These are phyloP conservation scores for Dothistroma septosporum DNA, from an alignment of 2,329 filamentous ascomycete species.

Conservation along the genomic window DNA sequence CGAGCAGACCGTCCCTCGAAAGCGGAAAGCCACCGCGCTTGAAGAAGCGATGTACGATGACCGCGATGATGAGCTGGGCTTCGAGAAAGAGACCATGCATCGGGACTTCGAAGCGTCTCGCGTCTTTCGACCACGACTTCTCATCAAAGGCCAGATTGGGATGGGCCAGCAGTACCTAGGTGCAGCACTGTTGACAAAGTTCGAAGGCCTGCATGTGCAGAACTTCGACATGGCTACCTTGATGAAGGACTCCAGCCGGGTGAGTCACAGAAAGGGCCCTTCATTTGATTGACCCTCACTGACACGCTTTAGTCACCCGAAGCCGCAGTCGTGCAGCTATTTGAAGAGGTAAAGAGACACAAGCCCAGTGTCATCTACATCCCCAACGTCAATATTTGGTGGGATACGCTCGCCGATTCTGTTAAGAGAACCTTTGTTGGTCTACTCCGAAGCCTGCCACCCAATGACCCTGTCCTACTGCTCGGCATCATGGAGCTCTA, in stretches of 20 bases:
- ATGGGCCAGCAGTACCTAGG: conserved; percentile 94
- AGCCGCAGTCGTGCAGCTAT: conserved; percentile 83
- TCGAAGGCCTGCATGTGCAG: conserved; percentile 92
- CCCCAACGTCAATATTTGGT: conserved; percentile 86
- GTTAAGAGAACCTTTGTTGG: conserved; percentile 77
- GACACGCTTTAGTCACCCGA: conserved; percentile 57
- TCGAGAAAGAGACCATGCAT: conserved; percentile 73
- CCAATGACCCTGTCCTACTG: conserved; percentile 83
- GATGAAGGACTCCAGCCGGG: conserved; percentile 73
- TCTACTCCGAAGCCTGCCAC: conserved; percentile 75
- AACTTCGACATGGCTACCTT: conserved; percentile 88
- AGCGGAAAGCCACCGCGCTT: conserved; percentile 81
- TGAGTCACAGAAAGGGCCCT: conserved; percentile 35
- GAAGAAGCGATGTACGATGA: conserved; percentile 94
- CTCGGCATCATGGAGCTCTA: conserved; percentile 74
- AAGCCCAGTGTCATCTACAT: conserved; percentile 96
- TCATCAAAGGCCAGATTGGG: conserved; percentile 75
- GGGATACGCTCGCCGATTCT: conserved; percentile 59
- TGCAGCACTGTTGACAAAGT: conserved; percentile 78
- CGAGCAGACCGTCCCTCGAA: conserved; percentile 73
- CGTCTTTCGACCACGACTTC: conserved; percentile 80
- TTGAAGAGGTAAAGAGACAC: conserved; percentile 86
- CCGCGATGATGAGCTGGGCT: conserved; percentile 75
- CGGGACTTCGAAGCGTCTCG: conserved; percentile 75
- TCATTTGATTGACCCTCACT: conserved; percentile 10